Base-by-base conservation (phyloP, 176 grass and related monocot species). In the Phyllostachys edulis region DNA sequence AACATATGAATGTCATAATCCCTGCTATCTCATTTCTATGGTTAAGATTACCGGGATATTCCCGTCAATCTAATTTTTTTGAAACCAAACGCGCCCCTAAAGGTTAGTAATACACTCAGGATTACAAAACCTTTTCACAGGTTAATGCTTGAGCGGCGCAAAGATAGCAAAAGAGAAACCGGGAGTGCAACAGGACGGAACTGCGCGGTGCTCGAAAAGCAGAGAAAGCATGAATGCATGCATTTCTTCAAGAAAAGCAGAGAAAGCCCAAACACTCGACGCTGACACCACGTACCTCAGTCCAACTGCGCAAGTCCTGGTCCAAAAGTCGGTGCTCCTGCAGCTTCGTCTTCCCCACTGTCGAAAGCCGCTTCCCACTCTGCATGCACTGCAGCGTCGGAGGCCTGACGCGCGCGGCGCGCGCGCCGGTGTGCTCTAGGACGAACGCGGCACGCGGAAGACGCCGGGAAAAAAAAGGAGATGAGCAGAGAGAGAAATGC, bases 191-290 rank as follows among this genome's bases (percentile, higher is more conserved):
- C 32, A 34, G 32, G 24, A 36, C 27, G 62, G 15, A 32, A 36
- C 46, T 36, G 32, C 32, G 32, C 32, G 46, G 8, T 27, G 29
- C 59, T 62, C 13, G 24, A 60, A 84, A 75, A 84, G 81, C 44
- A 63, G 81, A 39, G 71, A 83, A 74, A 83, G 69, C 56, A 34
- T 34, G 32, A 34, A 34, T 34, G 32, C 32, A 34, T 34, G 32
- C 32, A 21, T 1, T 42, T n/a, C 50, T 29, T 61, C 46, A 18
- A 80, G 23, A 59, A 84, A 75, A 84, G 81, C 29, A 63, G 70
- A 26, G 70, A 82, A 73, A 83, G 50, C 50, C 50, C 16, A 18
- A 7, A 59, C 21, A 60, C n/a, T 24, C n/a, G 3, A 24, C 56
- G 12, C 9, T 60, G n/a, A 60, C n/a, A 24, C 9, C 57, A 5